Percentiles rank a stretch among this genome's conserved stretches.
Evolutionary conservation across 805 yeast genomes (phyloP).

Genomic region (Alloascoidea africana): DNA sequence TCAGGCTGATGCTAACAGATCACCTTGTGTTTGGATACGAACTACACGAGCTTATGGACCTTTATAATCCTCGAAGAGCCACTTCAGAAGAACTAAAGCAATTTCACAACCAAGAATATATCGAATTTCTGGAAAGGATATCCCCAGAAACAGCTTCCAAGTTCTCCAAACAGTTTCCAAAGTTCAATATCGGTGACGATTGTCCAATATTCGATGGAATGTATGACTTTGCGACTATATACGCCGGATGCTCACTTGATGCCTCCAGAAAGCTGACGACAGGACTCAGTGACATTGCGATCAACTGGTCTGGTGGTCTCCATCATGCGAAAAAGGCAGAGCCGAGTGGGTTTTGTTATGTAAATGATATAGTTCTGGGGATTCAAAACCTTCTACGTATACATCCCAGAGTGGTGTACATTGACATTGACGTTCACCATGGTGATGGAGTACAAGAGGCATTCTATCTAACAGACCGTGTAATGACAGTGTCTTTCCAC

Average conservation of each 20-base stretch:
- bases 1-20: constrained; percentile 85
- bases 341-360: constrained; percentile 91
- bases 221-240: constrained; percentile 60
- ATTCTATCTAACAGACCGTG: constrained; percentile 86
- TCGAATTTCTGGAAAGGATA: constrained; percentile 58
- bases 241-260: constrained; percentile 84
- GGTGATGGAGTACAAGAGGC: constrained; percentile 99
- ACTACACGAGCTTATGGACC: constrained; percentile 78
- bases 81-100: constrained; percentile 62
- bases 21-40: constrained; percentile 78
- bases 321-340: constrained; percentile 94
- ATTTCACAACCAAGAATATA: constrained; percentile 81
- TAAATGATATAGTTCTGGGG: constrained; percentile 86
- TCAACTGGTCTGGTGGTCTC: constrained; percentile 92
- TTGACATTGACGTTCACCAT: constrained; percentile 91
- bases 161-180: constrained; percentile 37
- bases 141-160: constrained; percentile 61
- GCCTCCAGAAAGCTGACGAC: constrained; percentile 74
- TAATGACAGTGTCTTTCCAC: constrained; percentile 93
- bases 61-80: constrained; percentile 73
- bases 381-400: constrained; percentile 72
- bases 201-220: constrained; percentile 75
- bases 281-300: constrained; percentile 82
- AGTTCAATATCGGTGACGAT: constrained; percentile 87
- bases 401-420: constrained; percentile 85